phyloP scores from a whole-genome alignment of 805 yeast species.

The Cyberlindnera suaveolens region DNA sequence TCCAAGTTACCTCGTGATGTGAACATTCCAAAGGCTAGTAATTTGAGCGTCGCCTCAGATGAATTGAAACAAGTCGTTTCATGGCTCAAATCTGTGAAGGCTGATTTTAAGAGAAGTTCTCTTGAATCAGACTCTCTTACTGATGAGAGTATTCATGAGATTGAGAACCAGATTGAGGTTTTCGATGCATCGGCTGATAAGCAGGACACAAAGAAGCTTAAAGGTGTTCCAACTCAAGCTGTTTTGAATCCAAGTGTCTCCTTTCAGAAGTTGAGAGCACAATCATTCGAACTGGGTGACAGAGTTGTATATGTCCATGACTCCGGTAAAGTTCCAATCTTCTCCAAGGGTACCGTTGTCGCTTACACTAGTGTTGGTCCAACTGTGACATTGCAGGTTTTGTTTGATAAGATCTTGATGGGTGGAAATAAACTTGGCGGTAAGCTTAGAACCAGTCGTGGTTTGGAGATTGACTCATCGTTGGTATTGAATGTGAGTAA shows the following conservation, averaged over 20 bases:
- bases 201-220: constrained; percentile 49
- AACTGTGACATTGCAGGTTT: constrained; percentile 57
- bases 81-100: constrained; percentile 46
- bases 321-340: constrained; percentile 84
- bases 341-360: constrained; percentile 85
- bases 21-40: constrained; percentile 30
- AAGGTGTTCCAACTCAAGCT: constrained; percentile 81
- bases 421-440: constrained; percentile 83
- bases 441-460: constrained; percentile 70
- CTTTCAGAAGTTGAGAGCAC: constrained; percentile 62
- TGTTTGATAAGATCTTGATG: constrained; percentile 78
- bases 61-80: constrained; percentile 25
- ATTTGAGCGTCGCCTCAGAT: constrained; percentile 22
- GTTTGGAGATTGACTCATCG: constrained; percentile 75
- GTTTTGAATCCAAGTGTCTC: constrained; percentile 72
- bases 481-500: constrained; percentile 71
- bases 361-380: constrained; percentile 57
- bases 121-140: constrained; percentile 77
- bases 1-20: constrained; percentile 24
- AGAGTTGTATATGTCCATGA: constrained; percentile 80
- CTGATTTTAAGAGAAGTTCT: constrained; percentile 55
- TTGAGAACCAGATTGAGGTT: constrained; percentile 56
- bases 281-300: constrained; percentile 81
- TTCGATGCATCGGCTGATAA: constrained; percentile 40
- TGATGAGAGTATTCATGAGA: constrained; percentile 51